Percentiles rank a stretch among this genome's conserved stretches.
phyloP scores from a whole-genome alignment of 768 basidiomycete species.

The Cystobasidium ongulense region DNA sequence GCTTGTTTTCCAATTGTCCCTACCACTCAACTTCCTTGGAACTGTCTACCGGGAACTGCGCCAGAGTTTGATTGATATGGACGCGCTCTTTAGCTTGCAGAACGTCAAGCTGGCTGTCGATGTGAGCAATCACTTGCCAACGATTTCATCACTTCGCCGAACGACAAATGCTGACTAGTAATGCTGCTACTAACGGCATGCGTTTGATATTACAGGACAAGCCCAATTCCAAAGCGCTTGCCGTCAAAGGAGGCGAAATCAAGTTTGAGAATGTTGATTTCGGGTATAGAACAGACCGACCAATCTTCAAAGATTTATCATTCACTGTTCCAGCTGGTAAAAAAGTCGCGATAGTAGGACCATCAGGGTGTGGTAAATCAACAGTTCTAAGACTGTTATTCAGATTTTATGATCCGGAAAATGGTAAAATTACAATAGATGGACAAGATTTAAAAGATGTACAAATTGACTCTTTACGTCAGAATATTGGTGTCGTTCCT shows the following conservation, averaged over 20 bases:
- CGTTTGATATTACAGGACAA: conserved; percentile 64
- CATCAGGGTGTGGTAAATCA: conserved; percentile 94
- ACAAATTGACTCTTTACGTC: conserved; percentile 63
- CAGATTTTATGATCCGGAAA: conserved; percentile 79
- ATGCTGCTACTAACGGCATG: conserved; percentile 7
- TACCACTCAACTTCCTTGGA: conserved; percentile 93
- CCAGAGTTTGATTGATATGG: conserved; percentile 96
- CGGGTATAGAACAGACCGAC: conserved; percentile 80
- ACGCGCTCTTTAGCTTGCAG: conserved; percentile 73
- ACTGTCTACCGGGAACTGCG: conserved; percentile 95
- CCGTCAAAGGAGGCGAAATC: conserved; percentile 73
- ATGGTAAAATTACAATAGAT: conserved; percentile 71
- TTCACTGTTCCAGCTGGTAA: conserved; percentile 92
- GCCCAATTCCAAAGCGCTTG: conserved; percentile 59
- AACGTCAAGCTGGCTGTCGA: conserved; percentile 61
- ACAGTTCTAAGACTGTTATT: conserved; percentile 89
- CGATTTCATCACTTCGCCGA: too few species aligned
- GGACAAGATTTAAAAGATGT: conserved; percentile 73
- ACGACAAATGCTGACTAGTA: too few species aligned
- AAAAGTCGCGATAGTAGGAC: conserved; percentile 94
- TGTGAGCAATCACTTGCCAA: too few species aligned
- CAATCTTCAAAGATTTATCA: conserved; percentile 76
- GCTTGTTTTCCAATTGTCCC: conserved; percentile 88
- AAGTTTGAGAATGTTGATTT: conserved; percentile 86
- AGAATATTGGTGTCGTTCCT: conserved; percentile 81